A percentile compares a stretch with the other conserved stretches of the same genome.
phyloP scores from a whole-genome alignment of 345 rosid genomes.

The Bruguiera gymnorhiza region DNA sequence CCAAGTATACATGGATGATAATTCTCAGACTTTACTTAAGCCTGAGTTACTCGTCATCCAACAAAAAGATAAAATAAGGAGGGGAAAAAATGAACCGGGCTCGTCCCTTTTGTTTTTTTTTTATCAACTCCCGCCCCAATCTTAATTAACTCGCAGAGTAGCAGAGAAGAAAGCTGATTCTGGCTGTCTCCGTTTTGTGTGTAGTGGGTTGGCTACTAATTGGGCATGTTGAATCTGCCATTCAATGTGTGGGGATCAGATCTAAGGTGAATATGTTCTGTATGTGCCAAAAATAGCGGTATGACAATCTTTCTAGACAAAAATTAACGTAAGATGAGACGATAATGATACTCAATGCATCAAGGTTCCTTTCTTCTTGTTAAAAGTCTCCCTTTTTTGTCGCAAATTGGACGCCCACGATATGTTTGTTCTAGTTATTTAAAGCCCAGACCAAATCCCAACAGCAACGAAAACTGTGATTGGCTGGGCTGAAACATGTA shows the following conservation, averaged over 20 bases:
- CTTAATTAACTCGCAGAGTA: conserved; percentile 21
- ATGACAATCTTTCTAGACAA: conserved; percentile 13
- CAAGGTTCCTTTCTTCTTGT: no score
- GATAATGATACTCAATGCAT: no score
- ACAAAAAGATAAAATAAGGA: background rate
- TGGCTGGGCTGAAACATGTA: no score
- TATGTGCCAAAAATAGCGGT: conserved; percentile 18
- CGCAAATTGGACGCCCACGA: no score
- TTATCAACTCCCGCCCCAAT: conserved; percentile 1
- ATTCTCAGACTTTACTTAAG: no score
- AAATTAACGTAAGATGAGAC: background rate
- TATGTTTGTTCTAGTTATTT: no score
- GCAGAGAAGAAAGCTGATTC: conserved; percentile 9
- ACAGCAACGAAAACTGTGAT: no score
- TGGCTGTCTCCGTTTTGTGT: background rate
- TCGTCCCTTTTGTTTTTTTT: background rate
- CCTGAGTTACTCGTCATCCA: no score
- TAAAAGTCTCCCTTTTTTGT: no score
- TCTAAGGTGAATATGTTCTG: background rate
- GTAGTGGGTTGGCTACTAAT: background rate
- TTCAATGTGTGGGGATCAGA: background rate
- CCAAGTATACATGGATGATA: no score
- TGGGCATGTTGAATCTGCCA: background rate
- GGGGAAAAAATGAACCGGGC: background rate
- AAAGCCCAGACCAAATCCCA: no score